Evolutionary conservation across 2,329 filamentous ascomycete genomes (phyloP).

Genomic region (Monosporascus sp.): DNA sequence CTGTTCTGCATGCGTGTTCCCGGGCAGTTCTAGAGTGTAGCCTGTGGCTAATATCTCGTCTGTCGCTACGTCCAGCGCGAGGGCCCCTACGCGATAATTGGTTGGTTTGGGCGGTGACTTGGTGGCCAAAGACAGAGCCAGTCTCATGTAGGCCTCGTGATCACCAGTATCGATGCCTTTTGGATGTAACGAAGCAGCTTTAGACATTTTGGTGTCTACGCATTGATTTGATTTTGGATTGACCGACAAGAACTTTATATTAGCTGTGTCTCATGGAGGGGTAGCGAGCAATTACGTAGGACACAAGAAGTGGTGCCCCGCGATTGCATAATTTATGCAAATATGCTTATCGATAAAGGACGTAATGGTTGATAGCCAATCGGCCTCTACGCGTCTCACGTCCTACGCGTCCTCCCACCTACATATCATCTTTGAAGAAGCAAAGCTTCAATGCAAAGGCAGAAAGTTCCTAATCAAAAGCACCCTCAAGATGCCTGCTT

Average conservation of each 20-base stretch:
- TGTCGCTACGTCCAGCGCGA: slow-evolving; percentile 60
- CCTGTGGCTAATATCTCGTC: slow-evolving; percentile 68
- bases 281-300: too few species aligned
- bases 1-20: slow-evolving; percentile 96
- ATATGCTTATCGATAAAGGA: slow-evolving; percentile 10
- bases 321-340: not conserved
- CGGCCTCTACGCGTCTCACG: slow-evolving; percentile 11
- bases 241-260: too few species aligned
- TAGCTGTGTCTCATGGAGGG: too few species aligned
- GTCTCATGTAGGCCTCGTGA: slow-evolving; percentile 52
- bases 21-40: slow-evolving; percentile 83
- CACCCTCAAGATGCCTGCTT: slow-evolving; percentile 34
- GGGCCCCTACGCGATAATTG: slow-evolving; percentile 91
- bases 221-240: not conserved
- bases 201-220: slow-evolving; percentile 11
- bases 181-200: slow-evolving; percentile 1
- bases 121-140: slow-evolving; percentile 69
- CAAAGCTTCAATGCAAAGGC: not conserved
- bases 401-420: slow-evolving; percentile 2
- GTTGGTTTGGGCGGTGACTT: slow-evolving; percentile 80
- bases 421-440: not conserved
- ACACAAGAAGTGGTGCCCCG: not conserved
- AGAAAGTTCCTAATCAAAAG: not conserved
- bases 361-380: not conserved
- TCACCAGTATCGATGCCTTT: slow-evolving; percentile 29